Base-by-base conservation (phyloP, 495 filamentous ascomycete species). In the Alectoria sarmentosa region DNA sequence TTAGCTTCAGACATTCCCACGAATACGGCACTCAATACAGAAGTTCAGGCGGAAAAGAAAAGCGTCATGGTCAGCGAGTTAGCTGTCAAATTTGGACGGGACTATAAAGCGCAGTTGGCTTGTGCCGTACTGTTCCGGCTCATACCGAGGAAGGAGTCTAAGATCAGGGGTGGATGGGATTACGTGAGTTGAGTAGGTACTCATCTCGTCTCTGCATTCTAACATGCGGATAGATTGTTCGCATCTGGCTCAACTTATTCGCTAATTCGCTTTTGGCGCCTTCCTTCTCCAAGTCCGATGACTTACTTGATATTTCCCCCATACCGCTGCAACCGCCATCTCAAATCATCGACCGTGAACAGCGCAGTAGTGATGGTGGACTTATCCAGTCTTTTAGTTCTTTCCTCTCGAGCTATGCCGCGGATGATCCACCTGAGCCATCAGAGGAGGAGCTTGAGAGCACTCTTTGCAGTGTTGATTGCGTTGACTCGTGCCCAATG, bases 11-110 rank as follows among this genome's bases (percentile, higher is more conserved):
- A 87, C 57, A 78, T 75, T 11, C 83, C 88, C 3, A 88, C 90
- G 36, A 95, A 89, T 72, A 98, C 93, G 23, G 72, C 86, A 15
- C 83, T 99, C 26, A 99, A 99, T 71, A 99, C 95, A 0, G 92
- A 98, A 77, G 89, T 99, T 15, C 92, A 98, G 73, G 91, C 86
- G 52, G 91, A 87, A 1, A 86, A 91, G 69, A 92, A 89, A 73
- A 96, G 88, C 69, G 91, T 99, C 36, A 99, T 99, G 94, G 94
- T 99, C 69, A 98, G 94, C 73, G 93, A 99, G 79, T 82, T 96
- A 62, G 94, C 94, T 61, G 94, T 99, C 67, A 92, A 92, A 72
- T 96, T 99, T 76, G 94, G 94, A 32, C 82, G 93, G 64, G 93
- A 99, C 71, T 91, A 92, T 73, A 88, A 91, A 71, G 93, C 92